Evolutionary conservation across 2,329 filamentous ascomycete genomes (phyloP).

Genomic region (Ophiosphaerella herpotricha): DNA sequence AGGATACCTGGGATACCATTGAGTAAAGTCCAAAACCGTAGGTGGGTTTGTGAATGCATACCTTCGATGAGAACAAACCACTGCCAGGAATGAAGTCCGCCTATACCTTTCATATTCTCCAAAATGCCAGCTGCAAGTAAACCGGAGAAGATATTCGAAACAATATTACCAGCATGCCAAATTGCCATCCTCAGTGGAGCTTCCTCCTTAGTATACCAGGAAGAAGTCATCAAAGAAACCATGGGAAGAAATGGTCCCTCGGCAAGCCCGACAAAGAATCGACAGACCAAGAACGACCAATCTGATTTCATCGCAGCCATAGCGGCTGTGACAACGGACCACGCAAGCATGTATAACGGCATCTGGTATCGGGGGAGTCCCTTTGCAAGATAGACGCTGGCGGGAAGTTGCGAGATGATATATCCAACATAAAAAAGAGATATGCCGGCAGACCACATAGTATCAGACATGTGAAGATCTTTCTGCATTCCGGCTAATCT

Average conservation of each 20-base stretch:
- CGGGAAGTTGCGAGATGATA: slow-evolving; percentile 53
- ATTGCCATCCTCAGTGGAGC: slow-evolving; percentile 51
- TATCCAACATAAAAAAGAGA: slow-evolving; percentile 54
- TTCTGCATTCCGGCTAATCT: slow-evolving; percentile 47
- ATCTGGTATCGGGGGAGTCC: slow-evolving; percentile 40
- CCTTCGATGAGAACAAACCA: slow-evolving; percentile 61
- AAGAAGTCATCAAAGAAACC: slow-evolving; percentile 46
- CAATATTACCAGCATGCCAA: slow-evolving; percentile 53
- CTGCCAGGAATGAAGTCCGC: slow-evolving; percentile 44
- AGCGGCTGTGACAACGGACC: slow-evolving; percentile 48
- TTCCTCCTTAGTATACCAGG: slow-evolving; percentile 55
- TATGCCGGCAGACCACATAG: slow-evolving; percentile 48
- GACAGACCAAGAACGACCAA: slow-evolving; percentile 41
- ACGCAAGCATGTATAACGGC: slow-evolving; percentile 49
- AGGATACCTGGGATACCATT: too few relatives aligned
- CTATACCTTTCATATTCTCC: slow-evolving; percentile 49
- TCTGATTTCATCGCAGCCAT: slow-evolving; percentile 47
- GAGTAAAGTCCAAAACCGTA: too few relatives aligned
- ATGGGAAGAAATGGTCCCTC: slow-evolving; percentile 48
- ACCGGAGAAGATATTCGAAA: slow-evolving; percentile 53
- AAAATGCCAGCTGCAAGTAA: slow-evolving; percentile 54
- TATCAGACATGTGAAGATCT: slow-evolving; percentile 38
- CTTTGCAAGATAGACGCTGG: slow-evolving; percentile 52
- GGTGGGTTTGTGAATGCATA: not conserved
- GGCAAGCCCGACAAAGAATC: slow-evolving; percentile 46